phyloP scores from a whole-genome alignment of 179 eudicot species.

The Vitellaria paradoxa region DNA sequence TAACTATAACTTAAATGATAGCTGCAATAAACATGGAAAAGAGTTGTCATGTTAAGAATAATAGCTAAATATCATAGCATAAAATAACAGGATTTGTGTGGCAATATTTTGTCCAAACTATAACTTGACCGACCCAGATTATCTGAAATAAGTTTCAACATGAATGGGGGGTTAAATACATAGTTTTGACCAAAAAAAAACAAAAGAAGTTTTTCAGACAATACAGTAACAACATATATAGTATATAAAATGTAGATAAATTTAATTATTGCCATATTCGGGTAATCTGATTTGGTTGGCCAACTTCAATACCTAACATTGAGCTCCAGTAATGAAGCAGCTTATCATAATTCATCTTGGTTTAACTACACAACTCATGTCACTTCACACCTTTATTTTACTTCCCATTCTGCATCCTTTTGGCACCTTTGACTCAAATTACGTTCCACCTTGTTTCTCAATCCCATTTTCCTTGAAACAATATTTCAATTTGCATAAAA shows the following conservation, averaged over 20 bases:
- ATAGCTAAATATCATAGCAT: neutral
- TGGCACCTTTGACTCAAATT: neutral
- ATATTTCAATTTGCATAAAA: neutral
- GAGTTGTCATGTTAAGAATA: conserved; percentile 15
- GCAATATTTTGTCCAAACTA: neutral
- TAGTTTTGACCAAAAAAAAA: neutral
- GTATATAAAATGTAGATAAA: no score
- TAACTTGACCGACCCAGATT: neutral
- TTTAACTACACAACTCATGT: neutral
- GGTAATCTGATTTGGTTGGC: neutral
- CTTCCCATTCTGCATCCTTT: neutral
- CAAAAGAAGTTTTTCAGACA: no score
- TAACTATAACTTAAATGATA: conserved; percentile 70
- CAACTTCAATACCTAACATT: neutral
- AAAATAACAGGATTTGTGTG: neutral
- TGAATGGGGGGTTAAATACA: no score
- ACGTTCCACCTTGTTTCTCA: neutral
- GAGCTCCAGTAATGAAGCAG: neutral
- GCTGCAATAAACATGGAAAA: conserved; percentile 46
- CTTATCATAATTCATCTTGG: neutral
- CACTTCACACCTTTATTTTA: neutral
- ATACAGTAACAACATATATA: no score
- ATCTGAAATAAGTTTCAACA: neutral
- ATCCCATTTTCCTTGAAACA: neutral
- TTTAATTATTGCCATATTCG: neutral